Percentiles rank a stretch among this genome's conserved stretches.
Conservation (phyloP, 2,329 filamentous ascomycete genomes). For the Rhexocercosporidium sp. region DNA sequence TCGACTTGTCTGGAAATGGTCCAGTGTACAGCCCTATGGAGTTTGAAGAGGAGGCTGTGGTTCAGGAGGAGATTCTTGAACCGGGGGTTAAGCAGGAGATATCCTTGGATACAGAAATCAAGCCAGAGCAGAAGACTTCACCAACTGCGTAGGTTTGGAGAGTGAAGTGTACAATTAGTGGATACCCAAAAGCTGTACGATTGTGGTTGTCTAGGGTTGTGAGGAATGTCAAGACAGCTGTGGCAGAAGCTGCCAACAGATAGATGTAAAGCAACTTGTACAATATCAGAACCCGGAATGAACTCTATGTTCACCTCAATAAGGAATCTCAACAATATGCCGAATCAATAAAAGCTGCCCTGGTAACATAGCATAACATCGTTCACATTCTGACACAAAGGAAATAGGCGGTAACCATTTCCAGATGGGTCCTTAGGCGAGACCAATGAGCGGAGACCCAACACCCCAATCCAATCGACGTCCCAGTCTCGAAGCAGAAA, state of each 20-base stretch:
- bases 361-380: conserved; percentile 24
- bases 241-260: conserved; percentile 9
- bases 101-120: conserved; percentile 16
- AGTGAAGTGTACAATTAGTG: conserved; percentile 15
- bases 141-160: conserved; percentile 17
- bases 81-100: conserved; percentile 24
- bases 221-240: neutral
- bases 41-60: conserved; percentile 40
- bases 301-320: neutral
- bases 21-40: conserved; percentile 37
- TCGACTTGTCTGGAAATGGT: conserved; percentile 52
- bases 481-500: conserved; percentile 22
- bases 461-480: conserved; percentile 17
- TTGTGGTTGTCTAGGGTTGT: neutral
- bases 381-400: conserved; percentile 34
- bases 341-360: neutral
- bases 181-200: conserved; percentile 15
- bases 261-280: conserved; percentile 18
- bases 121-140: conserved; percentile 23
- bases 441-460: conserved; percentile 35
- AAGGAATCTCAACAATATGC: neutral
- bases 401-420: conserved; percentile 31
- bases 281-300: conserved; percentile 12
- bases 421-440: conserved; percentile 32
- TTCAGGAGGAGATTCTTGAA: conserved; percentile 22